Base-by-base conservation (phyloP, 2,329 filamentous ascomycete genomes). In the Talaromyces sp. region DNA sequence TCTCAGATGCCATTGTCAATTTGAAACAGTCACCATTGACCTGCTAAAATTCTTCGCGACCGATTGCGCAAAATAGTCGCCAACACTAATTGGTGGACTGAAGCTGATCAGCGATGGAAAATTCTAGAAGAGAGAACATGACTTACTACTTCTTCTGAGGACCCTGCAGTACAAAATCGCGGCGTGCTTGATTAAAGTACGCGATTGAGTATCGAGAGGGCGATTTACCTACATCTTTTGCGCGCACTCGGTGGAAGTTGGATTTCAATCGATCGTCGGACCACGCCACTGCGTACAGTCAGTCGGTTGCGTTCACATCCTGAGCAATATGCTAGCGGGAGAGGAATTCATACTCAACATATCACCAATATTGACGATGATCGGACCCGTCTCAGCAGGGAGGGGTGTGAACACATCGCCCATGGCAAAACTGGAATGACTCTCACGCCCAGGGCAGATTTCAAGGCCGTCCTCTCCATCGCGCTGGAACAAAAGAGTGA, bases 351-450 rank as follows among this genome's bases (percentile, higher is more conserved):
- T 44, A 66, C 65, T 66, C 3, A 66, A 57, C 65, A 66, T 66
- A 42, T 66, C 62, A 14, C 65, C 65, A 28, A 66, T 66, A 58
- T 66, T 66, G 21, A 66, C 65, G 9, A 66, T 59, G 50, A 66
- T 66, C 9, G 58, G 65, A 14, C 64, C 65, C 0, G 65, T 64
- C 18, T 66, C 25, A 23, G 65, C 65, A 1, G 65, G 64, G 23
- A 66, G 57, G 1, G 65, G 64, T 16, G 48, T 64, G 18, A 65
- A 66, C 11, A 56, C 25, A 46, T 66, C 65, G 25, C 64, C 61
- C 39, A 58, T 58, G 16, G 56, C 39, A 58, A 58, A 58, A 40
- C 56, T 58, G 21, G 39, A 44, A 35, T 58, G 56, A 31, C 37
- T 44, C 39, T 58, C 56, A 44, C 56, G 23, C 1, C 56, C 56